These are phyloP conservation scores for Lactarius deliciosus DNA, from an alignment of 768 basidiomycete genomes.

Conservation along the genomic window DNA sequence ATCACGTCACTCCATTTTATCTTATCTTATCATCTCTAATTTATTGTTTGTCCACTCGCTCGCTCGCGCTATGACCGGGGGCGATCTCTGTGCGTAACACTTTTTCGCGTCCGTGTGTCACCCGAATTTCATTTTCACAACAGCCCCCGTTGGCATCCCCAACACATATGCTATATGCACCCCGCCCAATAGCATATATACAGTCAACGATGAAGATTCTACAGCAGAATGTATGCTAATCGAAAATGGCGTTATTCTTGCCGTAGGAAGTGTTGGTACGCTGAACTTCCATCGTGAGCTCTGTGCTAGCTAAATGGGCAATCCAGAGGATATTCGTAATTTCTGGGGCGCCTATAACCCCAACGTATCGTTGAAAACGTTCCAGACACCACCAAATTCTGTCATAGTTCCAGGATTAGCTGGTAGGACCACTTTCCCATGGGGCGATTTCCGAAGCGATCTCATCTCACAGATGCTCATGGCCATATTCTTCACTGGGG, in stretches of 20 bases:
- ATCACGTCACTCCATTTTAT: slow-evolving; percentile 16
- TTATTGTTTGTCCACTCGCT: not conserved
- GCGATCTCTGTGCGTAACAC: not conserved
- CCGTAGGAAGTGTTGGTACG: slow-evolving; percentile 27
- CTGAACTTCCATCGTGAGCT: not conserved
- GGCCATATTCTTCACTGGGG: slow-evolving; percentile 78
- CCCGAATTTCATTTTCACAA: not conserved
- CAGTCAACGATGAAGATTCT: slow-evolving; percentile 50
- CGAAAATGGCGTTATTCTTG: slow-evolving; percentile 16
- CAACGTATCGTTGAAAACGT: slow-evolving; percentile 32
- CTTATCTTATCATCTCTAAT: not conserved
- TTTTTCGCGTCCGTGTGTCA: not conserved
- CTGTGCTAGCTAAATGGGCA: too few relatives aligned
- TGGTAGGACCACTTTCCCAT: slow-evolving; percentile 42
- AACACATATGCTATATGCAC: slow-evolving; percentile 61
- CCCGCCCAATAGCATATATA: slow-evolving; percentile 54
- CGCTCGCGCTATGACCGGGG: not conserved
- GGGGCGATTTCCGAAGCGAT: slow-evolving; percentile 6
- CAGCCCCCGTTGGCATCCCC: slow-evolving; percentile 25
- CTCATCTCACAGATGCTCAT: slow-evolving; percentile 59
- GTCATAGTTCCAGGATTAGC: slow-evolving; percentile 72
- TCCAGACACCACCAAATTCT: slow-evolving; percentile 35
- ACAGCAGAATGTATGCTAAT: slow-evolving; percentile 22
- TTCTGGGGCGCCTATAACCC: slow-evolving; percentile 35
- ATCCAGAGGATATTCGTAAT: slow-evolving; percentile 29